Conservation (phyloP, 495 filamentous ascomycete species). For the Hyaloscypha finlandica region DNA sequence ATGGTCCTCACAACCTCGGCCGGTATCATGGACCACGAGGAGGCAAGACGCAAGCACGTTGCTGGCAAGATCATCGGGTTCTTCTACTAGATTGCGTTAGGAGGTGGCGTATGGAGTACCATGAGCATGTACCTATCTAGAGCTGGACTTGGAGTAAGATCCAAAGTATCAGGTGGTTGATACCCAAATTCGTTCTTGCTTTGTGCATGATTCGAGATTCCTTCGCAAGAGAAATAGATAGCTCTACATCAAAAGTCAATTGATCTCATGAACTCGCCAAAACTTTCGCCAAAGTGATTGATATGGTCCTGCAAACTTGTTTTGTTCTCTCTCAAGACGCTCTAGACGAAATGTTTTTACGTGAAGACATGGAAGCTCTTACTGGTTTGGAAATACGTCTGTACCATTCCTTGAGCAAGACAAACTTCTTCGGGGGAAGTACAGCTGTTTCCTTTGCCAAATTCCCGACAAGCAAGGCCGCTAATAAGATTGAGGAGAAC, state of each 20-base stretch:
- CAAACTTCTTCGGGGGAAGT: too few species aligned
- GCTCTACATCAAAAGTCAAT: slow-evolving; percentile 34
- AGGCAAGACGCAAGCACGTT: slow-evolving; percentile 96
- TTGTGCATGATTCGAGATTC: slow-evolving; percentile 21
- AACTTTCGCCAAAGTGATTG: background rate
- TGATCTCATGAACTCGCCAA: slow-evolving; percentile 26
- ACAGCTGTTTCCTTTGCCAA: too few species aligned
- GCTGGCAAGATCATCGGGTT: slow-evolving; percentile 95
- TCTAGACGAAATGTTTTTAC: too few species aligned
- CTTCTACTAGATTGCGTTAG: slow-evolving; percentile 72
- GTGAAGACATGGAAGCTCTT: too few species aligned
- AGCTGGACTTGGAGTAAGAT: slow-evolving; percentile 25
- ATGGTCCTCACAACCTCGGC: slow-evolving; percentile 98
- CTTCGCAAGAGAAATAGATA: slow-evolving; percentile 27
- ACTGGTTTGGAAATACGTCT: too few species aligned
- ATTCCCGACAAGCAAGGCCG: too few species aligned
- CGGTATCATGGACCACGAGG: slow-evolving; percentile 99
- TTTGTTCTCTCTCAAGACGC: too few species aligned
- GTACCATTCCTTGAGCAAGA: too few species aligned
- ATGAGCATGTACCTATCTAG: slow-evolving; percentile 33
- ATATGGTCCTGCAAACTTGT: background rate
- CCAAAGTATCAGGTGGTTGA: slow-evolving; percentile 21
- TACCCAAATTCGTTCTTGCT: slow-evolving; percentile 29
- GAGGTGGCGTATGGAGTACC: slow-evolving; percentile 29
- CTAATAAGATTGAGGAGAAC: too few species aligned